Evolutionary conservation across 2,329 filamentous ascomycete species (phyloP).

Genomic region (Cordyceps sp.): DNA sequence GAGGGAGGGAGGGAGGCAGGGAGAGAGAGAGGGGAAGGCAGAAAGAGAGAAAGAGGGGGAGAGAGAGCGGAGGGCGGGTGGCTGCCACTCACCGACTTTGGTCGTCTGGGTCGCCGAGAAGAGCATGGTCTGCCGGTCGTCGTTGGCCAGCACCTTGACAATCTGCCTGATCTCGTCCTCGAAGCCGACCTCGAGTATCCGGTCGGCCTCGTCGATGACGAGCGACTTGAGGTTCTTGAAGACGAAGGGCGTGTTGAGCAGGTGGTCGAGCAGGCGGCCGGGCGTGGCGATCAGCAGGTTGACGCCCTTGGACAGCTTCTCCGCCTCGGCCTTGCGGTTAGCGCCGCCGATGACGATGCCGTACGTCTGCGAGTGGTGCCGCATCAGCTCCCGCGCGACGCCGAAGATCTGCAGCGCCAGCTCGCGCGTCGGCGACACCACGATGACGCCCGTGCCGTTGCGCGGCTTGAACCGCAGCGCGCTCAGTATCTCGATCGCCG

Average conservation of each 20-base stretch:
- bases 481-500: constrained; percentile 82
- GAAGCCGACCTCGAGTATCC: constrained; percentile 93
- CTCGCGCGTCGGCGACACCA: constrained; percentile 87
- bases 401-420: constrained; percentile 92
- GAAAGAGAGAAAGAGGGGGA: neutral
- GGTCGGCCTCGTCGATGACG: constrained; percentile 91
- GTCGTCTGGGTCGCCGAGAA: constrained; percentile 98
- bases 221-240: constrained; percentile 89
- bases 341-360: constrained; percentile 94
- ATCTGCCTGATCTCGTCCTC: constrained; percentile 98
- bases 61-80: too few relatives aligned
- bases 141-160: constrained; percentile 78
- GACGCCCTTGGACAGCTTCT: constrained; percentile 87
- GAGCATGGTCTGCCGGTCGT: constrained; percentile 88
- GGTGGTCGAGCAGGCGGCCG: constrained; percentile 79
- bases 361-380: constrained; percentile 82
- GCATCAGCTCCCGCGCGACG: constrained; percentile 84
- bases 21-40: neutral
- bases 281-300: constrained; percentile 92
- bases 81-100: constrained; percentile 45
- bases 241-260: constrained; percentile 80
- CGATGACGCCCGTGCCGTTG: constrained; percentile 82
- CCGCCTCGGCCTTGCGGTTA: constrained; percentile 76
- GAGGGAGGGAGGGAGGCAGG: neutral
- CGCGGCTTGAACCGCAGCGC: constrained; percentile 85